These are phyloP conservation scores for Sporothrix pseudoabietina DNA, from an alignment of 2,329 filamentous ascomycete species.

Conservation along the genomic window DNA sequence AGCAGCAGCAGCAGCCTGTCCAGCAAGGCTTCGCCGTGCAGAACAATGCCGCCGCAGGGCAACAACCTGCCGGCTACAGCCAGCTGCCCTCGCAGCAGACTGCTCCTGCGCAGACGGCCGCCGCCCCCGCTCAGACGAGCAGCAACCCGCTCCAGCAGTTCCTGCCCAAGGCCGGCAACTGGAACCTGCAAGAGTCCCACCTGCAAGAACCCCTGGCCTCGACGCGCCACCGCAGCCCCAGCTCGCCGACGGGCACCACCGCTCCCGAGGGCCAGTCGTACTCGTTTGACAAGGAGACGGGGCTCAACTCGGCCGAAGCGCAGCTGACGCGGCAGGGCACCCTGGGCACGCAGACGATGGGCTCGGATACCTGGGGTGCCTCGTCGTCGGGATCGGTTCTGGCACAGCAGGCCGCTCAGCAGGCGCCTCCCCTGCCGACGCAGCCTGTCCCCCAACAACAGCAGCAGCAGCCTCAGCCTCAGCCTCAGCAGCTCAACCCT, in stretches of 20 bases:
- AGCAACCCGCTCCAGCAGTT: conserved; percentile 47
- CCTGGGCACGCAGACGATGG: neutral
- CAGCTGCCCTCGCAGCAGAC: conserved; percentile 23
- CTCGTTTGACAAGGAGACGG: conserved; percentile 58
- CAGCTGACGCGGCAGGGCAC: conserved; percentile 19
- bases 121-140: neutral
- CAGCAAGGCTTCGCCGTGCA: conserved; percentile 14
- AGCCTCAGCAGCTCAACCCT: neutral
- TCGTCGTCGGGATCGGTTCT: conserved; percentile 7
- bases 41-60: neutral
- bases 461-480: conserved; percentile 8
- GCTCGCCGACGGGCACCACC: conserved; percentile 39
- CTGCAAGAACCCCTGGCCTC: conserved; percentile 52
- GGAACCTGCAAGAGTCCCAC: conserved; percentile 59
- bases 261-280: conserved; percentile 38
- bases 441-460: neutral
- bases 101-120: neutral
- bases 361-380: neutral
- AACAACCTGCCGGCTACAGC: neutral
- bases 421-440: neutral
- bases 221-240: conserved; percentile 43
- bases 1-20: neutral
- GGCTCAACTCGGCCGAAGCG: conserved; percentile 35
- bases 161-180: conserved; percentile 49
- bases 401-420: conserved; percentile 1